Evolutionary conservation across 148 eudicot genomes (phyloP), one percentile per base, ranked within the genome.

Genomic region (Fagopyrum tataricum): DNA sequence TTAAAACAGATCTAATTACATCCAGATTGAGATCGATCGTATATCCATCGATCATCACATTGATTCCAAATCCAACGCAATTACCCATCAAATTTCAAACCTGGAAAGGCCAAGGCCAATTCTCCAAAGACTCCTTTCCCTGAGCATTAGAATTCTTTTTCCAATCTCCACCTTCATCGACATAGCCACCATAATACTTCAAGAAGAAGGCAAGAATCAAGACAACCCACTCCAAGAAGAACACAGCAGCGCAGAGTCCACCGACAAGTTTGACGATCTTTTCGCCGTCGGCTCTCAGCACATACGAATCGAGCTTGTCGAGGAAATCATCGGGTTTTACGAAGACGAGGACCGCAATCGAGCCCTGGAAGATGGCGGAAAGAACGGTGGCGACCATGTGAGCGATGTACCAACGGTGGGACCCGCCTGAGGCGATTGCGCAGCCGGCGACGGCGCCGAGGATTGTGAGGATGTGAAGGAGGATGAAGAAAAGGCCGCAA

Each of bases 381-480:
- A 31, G 37, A 2, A 31, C 37, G 37, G 37, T 31, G 37, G 37
- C 37, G 37, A 31, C 37, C 37, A 31, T 31, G 37, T 31, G 37
- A 31, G 37, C 78, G 2, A 80, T 86, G 61, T 81, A 85, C 89
- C 91, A 88, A 3, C 76, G 64, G 71, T 67, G 71, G 23, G 79
- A 74, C 0, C 83, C 83, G 1, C 79, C 51, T 73, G 79, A 73
- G 43, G 82, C 84, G 9, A 86, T 83, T 4, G 84, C 79, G 73
- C 86, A 84, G 59, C 91, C 91, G 53, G 84, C 76, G 71, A 88
- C 31, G 37, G 91, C 86, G 0, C 83, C 89, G 31, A 79, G 72
- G 76, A 88, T 84, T 73, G 91, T 88, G 64, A 85, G 51, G 67
- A 82, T 73, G 76, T 88, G 91, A 78, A 88, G 91, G 72, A 79